These are phyloP conservation scores for Termitomyces sp. DNA, from an alignment of 768 basidiomycete genomes.

Conservation along the genomic window DNA sequence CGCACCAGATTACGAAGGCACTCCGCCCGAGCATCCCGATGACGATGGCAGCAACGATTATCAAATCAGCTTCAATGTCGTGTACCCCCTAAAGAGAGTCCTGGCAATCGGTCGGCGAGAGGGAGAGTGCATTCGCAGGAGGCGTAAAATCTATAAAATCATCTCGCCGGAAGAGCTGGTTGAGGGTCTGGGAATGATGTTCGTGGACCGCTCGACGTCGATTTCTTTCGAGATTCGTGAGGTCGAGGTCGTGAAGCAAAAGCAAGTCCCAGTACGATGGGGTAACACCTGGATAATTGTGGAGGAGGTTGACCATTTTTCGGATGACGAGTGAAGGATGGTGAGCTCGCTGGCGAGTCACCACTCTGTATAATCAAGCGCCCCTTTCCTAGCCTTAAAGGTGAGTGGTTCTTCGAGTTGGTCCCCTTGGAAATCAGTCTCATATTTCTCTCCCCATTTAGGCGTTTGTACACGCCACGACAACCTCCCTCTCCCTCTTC, in stretches of 20 bases:
- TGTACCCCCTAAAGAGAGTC: not conserved
- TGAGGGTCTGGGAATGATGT: not conserved
- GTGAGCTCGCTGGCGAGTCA: not conserved
- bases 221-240: not conserved
- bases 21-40: not conserved
- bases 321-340: not conserved
- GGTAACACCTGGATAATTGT: not conserved
- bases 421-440: not conserved
- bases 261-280: not conserved
- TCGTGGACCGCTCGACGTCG: not conserved
- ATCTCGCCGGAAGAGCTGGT: not conserved
- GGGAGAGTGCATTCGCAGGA: not conserved
- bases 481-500: not conserved
- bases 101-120: not conserved
- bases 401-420: not conserved
- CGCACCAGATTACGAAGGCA: not conserved
- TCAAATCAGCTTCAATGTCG: too few relatives aligned
- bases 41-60: not conserved
- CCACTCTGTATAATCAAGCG: not conserved
- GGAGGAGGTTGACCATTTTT: not conserved
- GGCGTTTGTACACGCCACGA: not conserved
- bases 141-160: not conserved
- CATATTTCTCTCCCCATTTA: not conserved
- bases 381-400: not conserved
- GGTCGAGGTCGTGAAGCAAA: not conserved